Evolutionary conservation across 1,139 yeast species (phyloP).

Genomic region (Suzukiozyma palmioleophila): DNA sequence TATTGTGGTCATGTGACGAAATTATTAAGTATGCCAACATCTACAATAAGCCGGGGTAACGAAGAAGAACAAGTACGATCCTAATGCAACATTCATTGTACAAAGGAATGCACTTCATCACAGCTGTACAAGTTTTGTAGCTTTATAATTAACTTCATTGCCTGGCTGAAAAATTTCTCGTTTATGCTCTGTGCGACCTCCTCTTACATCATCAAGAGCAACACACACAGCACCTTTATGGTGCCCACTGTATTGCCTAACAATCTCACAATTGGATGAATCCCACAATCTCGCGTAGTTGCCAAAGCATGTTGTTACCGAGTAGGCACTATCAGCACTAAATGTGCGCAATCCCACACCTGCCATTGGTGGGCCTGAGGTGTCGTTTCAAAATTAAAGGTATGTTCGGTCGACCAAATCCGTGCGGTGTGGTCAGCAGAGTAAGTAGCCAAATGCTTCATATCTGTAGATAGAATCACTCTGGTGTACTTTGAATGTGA

Average conservation of each 20-base stretch:
- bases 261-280: constrained; percentile 90
- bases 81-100: too few relatives aligned
- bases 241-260: constrained; percentile 90
- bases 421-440: constrained; percentile 96
- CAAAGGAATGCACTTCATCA: too few relatives aligned
- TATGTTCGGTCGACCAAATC: constrained; percentile 87
- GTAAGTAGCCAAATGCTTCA: constrained; percentile 93
- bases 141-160: too few relatives aligned
- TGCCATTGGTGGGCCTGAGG: constrained; percentile 93
- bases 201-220: constrained; percentile 84
- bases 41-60: too few relatives aligned
- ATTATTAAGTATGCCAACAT: too few relatives aligned
- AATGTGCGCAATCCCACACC: constrained; percentile 99
- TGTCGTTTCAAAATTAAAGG: constrained; percentile 78
- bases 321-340: constrained; percentile 94
- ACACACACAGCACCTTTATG: constrained; percentile 96
- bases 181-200: too few relatives aligned
- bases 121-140: too few relatives aligned
- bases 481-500: constrained; percentile 91
- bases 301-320: constrained; percentile 96
- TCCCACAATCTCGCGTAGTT: constrained; percentile 98
- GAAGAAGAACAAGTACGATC: too few relatives aligned
- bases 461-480: constrained; percentile 85
- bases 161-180: too few relatives aligned
- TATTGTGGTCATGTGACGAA: too few relatives aligned